Conservation (phyloP, 2,329 filamentous ascomycete species). For the Aspergillus persii region DNA sequence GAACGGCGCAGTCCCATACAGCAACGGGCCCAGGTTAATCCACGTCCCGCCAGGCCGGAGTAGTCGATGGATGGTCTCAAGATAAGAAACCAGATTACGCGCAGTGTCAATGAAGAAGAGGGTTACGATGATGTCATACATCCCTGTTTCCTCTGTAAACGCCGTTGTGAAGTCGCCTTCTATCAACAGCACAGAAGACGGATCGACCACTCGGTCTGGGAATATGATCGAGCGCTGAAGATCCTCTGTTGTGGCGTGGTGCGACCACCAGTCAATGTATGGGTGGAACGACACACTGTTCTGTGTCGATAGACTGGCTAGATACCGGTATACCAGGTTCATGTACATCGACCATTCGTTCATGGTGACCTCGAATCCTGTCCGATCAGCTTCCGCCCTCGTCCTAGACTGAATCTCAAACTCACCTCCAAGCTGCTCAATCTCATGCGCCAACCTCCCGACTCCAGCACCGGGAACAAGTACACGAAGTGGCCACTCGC, state of each 20-base stretch:
- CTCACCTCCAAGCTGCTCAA: slow-evolving; percentile 44
- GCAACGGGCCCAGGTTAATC: slow-evolving; percentile 57
- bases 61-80: slow-evolving; percentile 53
- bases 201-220: slow-evolving; percentile 42
- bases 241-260: slow-evolving; percentile 50
- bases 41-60: slow-evolving; percentile 52
- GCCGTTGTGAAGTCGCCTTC: slow-evolving; percentile 58
- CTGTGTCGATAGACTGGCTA: slow-evolving; percentile 34
- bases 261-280: slow-evolving; percentile 58
- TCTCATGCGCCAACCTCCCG: slow-evolving; percentile 53
- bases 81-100: slow-evolving; percentile 54
- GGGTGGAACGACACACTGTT: slow-evolving; percentile 42
- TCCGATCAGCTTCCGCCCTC: background rate
- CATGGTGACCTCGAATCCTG: slow-evolving; percentile 52
- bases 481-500: slow-evolving; percentile 33
- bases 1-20: slow-evolving; percentile 56
- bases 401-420: background rate
- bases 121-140: slow-evolving; percentile 53
- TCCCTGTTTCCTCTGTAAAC: slow-evolving; percentile 21
- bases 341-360: slow-evolving; percentile 62
- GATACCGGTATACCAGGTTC: slow-evolving; percentile 54
- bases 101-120: slow-evolving; percentile 64
- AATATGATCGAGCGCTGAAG: slow-evolving; percentile 49
- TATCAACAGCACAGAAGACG: slow-evolving; percentile 38
- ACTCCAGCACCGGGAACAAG: slow-evolving; percentile 56